These are phyloP conservation scores for Cercospora beticola DNA, from an alignment of 2,329 filamentous ascomycete species.

Conservation along the genomic window DNA sequence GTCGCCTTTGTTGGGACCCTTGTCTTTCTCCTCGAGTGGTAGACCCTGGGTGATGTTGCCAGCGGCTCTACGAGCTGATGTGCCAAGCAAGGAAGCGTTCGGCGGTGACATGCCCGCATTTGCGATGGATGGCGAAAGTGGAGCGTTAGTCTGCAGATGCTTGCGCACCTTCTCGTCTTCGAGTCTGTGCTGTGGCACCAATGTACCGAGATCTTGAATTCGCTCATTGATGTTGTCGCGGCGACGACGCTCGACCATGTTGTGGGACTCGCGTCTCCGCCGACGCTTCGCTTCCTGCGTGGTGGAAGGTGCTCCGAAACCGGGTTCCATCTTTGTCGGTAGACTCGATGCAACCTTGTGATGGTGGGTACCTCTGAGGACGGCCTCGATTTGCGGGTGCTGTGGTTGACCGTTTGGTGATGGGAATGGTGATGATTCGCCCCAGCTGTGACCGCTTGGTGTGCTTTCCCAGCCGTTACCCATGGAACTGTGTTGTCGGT, in stretches of 20 bases:
- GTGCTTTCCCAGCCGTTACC: conserved; percentile 88
- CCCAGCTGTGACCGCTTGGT: conserved; percentile 73
- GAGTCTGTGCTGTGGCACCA: conserved; percentile 86
- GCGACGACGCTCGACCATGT: conserved; percentile 88
- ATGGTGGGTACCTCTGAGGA: conserved; percentile 81
- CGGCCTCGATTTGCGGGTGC: conserved; percentile 78
- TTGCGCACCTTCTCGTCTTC: conserved; percentile 98
- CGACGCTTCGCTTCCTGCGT: conserved; percentile 93
- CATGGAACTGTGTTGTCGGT: conserved; percentile 49
- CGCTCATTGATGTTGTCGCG: conserved; percentile 98
- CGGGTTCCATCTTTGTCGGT: conserved; percentile 76
- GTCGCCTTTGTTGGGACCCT: conserved; percentile 97
- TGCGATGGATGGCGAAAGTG: conserved; percentile 74
- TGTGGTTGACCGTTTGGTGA: conserved; percentile 68
- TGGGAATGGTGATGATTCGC: conserved; percentile 79
- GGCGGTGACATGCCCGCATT: conserved; percentile 66
- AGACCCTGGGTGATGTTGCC: conserved; percentile 89
- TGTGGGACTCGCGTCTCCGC: conserved; percentile 88
- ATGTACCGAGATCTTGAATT: conserved; percentile 91
- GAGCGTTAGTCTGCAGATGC: conserved; percentile 87
- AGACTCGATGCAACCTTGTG: conserved; percentile 59
- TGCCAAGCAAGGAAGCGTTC: conserved; percentile 82
- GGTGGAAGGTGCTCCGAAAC: conserved; percentile 56
- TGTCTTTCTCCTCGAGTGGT: conserved; percentile 95
- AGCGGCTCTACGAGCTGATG: conserved; percentile 69